Percentiles rank a stretch among this genome's conserved stretches.
phyloP scores from a whole-genome alignment of 139 green algal genomes.

The Chlamydomonas incerta region DNA sequence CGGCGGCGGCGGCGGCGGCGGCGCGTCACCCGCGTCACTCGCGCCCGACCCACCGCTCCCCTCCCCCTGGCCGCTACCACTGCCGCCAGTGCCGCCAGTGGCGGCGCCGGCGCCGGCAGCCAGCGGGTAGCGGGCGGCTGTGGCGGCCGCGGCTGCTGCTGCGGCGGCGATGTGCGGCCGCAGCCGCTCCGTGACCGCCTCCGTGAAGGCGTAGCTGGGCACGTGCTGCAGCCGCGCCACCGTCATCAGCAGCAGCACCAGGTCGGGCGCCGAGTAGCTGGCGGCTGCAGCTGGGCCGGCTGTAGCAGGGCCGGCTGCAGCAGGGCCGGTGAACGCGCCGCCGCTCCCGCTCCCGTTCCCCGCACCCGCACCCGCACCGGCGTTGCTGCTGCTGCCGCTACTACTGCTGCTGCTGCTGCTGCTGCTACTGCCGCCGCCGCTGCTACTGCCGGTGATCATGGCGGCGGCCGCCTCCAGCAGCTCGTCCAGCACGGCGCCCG shows the following conservation, averaged over 20 bases:
- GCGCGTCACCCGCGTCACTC: background rate
- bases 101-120: background rate
- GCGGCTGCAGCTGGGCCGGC: too few relatives aligned
- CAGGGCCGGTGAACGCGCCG: too few relatives aligned
- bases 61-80: background rate
- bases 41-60: too few relatives aligned
- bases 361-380: too few relatives aligned
- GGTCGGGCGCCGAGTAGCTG: constrained; percentile 3
- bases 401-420: background rate
- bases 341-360: background rate
- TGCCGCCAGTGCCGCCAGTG: background rate
- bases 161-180: constrained; percentile 3
- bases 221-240: constrained; percentile 21
- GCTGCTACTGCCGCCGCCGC: background rate
- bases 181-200: constrained; percentile 29
- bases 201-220: constrained; percentile 39
- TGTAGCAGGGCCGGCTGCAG: too few relatives aligned
- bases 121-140: too few relatives aligned
- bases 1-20: too few relatives aligned
- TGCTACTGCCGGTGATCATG: background rate
- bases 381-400: background rate
- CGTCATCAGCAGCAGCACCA: constrained; percentile 38
- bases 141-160: background rate
- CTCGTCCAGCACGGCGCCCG: constrained; percentile 25
- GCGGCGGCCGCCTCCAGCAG: constrained; percentile 12